A percentile compares a stretch with the other conserved stretches of the same genome.
Conservation (phyloP, 106 monocot genomes). For the Phalaenopsis equestris region DNA sequence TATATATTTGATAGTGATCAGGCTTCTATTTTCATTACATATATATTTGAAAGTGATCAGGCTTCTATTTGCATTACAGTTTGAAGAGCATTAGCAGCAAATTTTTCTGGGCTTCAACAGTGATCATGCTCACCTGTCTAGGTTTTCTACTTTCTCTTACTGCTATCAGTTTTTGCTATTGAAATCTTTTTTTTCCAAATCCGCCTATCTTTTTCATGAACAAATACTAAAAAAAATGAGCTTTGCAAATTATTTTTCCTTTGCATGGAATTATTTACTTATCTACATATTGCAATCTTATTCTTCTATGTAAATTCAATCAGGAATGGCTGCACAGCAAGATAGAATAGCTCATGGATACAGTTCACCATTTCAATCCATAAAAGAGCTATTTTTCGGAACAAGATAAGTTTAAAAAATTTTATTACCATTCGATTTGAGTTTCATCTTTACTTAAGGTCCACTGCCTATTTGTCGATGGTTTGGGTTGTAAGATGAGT, state of each 20-base stretch:
- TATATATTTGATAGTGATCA: too few relatives aligned
- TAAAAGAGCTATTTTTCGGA: conserved; percentile 38
- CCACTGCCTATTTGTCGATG: neutral
- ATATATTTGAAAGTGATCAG: neutral
- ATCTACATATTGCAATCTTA: neutral
- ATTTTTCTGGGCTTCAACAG: conserved; percentile 46
- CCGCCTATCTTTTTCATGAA: too few relatives aligned
- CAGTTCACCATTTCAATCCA: conserved; percentile 40
- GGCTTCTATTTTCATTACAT: too few relatives aligned
- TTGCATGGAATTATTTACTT: neutral
- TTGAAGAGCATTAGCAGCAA: conserved; percentile 42
- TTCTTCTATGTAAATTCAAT: conserved; percentile 4
- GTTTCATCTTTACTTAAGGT: neutral
- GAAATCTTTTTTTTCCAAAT: too few relatives aligned
- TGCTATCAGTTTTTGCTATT: neutral
- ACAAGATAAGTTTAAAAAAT: neutral
- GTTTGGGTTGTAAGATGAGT: neutral
- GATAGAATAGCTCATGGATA: conserved; percentile 46
- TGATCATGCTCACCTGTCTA: conserved; percentile 45
- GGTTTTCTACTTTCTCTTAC: conserved; percentile 17
- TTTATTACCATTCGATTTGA: neutral
- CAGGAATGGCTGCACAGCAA: conserved; percentile 46
- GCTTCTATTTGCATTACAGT: conserved; percentile 21
- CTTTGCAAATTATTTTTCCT: neutral
- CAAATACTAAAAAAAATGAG: too few relatives aligned